Base-by-base conservation (phyloP, 768 basidiomycete genomes). In the Mycena floridula region DNA sequence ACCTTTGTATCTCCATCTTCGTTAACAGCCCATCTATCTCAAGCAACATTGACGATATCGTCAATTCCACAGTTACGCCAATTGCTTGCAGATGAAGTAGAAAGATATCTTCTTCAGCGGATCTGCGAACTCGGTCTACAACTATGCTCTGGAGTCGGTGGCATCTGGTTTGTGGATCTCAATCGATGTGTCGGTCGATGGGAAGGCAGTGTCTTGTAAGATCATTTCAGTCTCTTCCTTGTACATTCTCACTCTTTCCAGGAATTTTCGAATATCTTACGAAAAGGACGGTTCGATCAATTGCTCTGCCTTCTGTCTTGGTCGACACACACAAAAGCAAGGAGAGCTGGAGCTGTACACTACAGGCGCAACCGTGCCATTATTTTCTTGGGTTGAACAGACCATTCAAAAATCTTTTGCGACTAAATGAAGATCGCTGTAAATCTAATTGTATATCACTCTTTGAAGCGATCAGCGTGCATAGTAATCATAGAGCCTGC, bases 101-200 rank as follows among this genome's bases (percentile, higher is more conserved):
- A 85, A 57, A 71, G 73, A 26, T 82, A 81, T 53, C 62, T 92
- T 11, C 68, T 92, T 23, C 67, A 74, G 25, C 66, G 81, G 48
- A 81, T 91, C 44, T 84, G 85, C 52, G 80, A 79, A 47, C 63
- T 83, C 21, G 88, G 88, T 5, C 67, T 64, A 16, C 72, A 70
- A 40, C 58, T 77, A 7, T 74, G 73, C 42, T 68, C 71, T 26
- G 59, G 70, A 24, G 66, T 75, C 12, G 79, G 80, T 37, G 82
- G 81, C 12, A 81, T 79, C 2, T 91, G 88, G 88, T 85, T 90
- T 50, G 79, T 89, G 21, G 88, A 91, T 52, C 57, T 77, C 37
- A 73, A 83, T 44, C 77, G 79, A 45, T 81, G 81, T 36, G 76
- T 90, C 20, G 88, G 85, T 6, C 72, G 85, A 54, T 89, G 88